phyloP scores from a whole-genome alignment of 2,329 filamentous ascomycete genomes.

The Bipolaris oryzae region DNA sequence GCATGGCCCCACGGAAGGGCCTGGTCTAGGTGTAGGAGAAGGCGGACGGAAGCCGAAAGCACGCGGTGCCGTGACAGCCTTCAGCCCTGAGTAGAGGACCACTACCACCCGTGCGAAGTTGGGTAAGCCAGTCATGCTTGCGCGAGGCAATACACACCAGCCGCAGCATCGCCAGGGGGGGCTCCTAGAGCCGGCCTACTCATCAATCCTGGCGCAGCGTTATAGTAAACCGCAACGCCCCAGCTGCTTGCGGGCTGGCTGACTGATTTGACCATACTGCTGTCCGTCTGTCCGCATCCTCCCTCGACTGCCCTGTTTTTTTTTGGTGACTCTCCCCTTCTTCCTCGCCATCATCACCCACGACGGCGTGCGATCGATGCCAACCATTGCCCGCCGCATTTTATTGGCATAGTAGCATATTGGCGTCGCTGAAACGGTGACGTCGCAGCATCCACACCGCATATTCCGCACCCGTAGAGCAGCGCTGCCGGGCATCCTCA shows the following conservation, averaged over 20 bases:
- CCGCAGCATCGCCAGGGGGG: constrained; percentile 9
- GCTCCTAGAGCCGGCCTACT: not conserved
- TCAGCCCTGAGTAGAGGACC: not conserved
- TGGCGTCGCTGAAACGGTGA: constrained; percentile 24
- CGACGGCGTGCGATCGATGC: constrained; percentile 3
- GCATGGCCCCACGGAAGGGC: constrained; percentile 8
- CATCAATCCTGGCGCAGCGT: constrained; percentile 12
- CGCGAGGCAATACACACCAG: not conserved
- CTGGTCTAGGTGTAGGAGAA: no score
- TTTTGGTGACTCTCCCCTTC: not conserved
- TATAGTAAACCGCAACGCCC: constrained; percentile 18
- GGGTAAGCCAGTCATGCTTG: not conserved
- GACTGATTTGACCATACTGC: constrained; percentile 1
- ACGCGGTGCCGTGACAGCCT: constrained; percentile 10
- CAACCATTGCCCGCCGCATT: not conserved
- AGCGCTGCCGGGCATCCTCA: constrained; percentile 22
- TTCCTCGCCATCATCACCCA: not conserved
- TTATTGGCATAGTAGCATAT: constrained; percentile 12
- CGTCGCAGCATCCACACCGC: constrained; percentile 29
- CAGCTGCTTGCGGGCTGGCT: constrained; percentile 6
- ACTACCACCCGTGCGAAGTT: not conserved
- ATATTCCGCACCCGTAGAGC: constrained; percentile 13
- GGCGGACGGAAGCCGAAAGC: not conserved
- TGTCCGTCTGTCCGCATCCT: not conserved
- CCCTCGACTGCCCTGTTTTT: not conserved